Conservation (phyloP, 2,329 filamentous ascomycete genomes). For the Plectosphaerella cucumerina region DNA sequence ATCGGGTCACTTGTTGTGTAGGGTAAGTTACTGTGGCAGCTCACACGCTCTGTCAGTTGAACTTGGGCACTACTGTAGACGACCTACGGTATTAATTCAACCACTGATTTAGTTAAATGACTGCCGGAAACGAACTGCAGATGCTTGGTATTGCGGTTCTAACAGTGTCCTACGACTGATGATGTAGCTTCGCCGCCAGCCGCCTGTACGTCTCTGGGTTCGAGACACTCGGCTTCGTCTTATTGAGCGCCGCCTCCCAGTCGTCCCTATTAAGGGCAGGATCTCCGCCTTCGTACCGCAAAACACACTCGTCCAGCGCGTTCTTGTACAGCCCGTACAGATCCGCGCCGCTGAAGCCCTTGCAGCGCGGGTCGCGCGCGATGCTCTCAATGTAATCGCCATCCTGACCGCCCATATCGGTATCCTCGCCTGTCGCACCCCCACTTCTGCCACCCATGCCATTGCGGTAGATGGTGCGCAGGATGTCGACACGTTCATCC, state of each 20-base stretch:
- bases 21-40: no score
- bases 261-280: constrained; percentile 34
- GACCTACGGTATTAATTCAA: no score
- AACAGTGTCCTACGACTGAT: constrained; percentile 7
- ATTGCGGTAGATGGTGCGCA: constrained; percentile 61
- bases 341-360: constrained; percentile 71
- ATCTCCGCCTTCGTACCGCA: constrained; percentile 18
- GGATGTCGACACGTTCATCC: constrained; percentile 79
- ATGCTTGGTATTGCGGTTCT: no score
- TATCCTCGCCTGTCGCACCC: constrained; percentile 42
- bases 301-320: constrained; percentile 37
- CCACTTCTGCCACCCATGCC: constrained; percentile 31
- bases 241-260: constrained; percentile 48
- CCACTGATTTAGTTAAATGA: no score
- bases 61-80: no score
- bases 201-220: constrained; percentile 39
- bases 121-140: no score
- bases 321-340: constrained; percentile 44
- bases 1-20: no score
- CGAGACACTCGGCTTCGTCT: constrained; percentile 46
- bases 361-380: constrained; percentile 63
- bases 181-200: constrained; percentile 24
- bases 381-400: constrained; percentile 49
- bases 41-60: no score
- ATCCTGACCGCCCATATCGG: constrained; percentile 10